Evolutionary conservation across 306 rosid species (phyloP), one percentile per base, ranked within the genome.

Genomic region (Abrus precatorius): DNA sequence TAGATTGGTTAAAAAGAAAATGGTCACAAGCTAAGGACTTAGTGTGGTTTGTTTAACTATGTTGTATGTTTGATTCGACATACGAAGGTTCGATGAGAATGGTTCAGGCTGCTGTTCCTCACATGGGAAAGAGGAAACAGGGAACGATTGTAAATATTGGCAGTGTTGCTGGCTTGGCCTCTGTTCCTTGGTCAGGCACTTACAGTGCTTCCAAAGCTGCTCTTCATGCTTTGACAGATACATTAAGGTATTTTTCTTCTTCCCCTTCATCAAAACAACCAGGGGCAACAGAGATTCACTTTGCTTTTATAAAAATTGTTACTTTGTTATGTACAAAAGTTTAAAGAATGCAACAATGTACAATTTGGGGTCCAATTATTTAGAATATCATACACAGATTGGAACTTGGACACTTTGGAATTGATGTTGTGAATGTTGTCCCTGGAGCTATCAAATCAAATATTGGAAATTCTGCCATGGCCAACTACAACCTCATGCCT

Each of bases 141-240:
- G 98, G 98, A 3, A 94, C 88, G 87, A 91, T 92, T 59, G 95
- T 88, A 27, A 92, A 94, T 72, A 2, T 94, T 20, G 97, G 97
- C 36, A 92, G 98, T 61, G 87, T 86, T 48, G 29, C 84, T 64
- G 94, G 80, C 69, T 27, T 88, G 85, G 90, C 92, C 9, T 90
- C 98, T 65, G 82, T 87, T 77, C 97, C 97, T 5, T 92, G 97
- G 97, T 28, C 88, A 4, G 97, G 98, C 70, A 88, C 79, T 74
- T 92, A 92, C 36, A 74, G 85, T 65, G 88, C 98, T 57, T 86
- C 92, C 3, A 94, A 94, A 88, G 97, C 97, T 72, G 94, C 98
- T 66, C 61, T 95, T 70, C 98, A 92, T 82, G 81, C 97, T 38
- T 75, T 90, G 9, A 72, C 91, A 4, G 97, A 95, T 81, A 86